These are phyloP conservation scores for Penicillium sp. DNA, from an alignment of 2,329 filamentous ascomycete species.

Conservation along the genomic window DNA sequence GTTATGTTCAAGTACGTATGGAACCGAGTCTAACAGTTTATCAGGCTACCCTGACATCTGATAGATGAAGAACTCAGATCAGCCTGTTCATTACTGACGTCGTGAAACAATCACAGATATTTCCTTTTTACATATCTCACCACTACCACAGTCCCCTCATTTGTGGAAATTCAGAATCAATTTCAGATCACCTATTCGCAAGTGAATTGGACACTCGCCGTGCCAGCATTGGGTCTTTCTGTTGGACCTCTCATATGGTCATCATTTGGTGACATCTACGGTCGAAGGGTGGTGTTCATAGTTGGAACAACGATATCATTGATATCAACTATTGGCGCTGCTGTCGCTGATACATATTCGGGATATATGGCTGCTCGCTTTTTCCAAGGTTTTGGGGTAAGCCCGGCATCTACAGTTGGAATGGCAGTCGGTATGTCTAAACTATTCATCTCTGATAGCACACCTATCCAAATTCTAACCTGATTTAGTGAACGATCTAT, in stretches of 20 bases:
- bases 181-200: constrained; percentile 50
- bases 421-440: constrained; percentile 47
- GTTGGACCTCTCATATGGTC: constrained; percentile 56
- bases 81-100: not conserved
- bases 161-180: constrained; percentile 51
- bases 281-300: constrained; percentile 54
- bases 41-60: not conserved
- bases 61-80: not conserved
- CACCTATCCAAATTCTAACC: too few relatives aligned
- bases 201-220: constrained; percentile 58
- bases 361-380: constrained; percentile 62
- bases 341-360: constrained; percentile 44
- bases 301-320: constrained; percentile 47
- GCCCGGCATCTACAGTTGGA: constrained; percentile 57
- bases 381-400: constrained; percentile 60
- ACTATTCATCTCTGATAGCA: too few relatives aligned
- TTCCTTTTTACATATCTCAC: constrained; percentile 63
- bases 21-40: not conserved
- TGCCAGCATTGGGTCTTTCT: constrained; percentile 54
- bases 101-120: constrained; percentile 41
- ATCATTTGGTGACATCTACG: constrained; percentile 55
- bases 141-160: constrained; percentile 59
- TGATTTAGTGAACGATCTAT: constrained; percentile 53
- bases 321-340: constrained; percentile 46
- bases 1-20: constrained; percentile 54